Base-by-base conservation (phyloP, 139 green algal species). In the Eudorina sp. region DNA sequence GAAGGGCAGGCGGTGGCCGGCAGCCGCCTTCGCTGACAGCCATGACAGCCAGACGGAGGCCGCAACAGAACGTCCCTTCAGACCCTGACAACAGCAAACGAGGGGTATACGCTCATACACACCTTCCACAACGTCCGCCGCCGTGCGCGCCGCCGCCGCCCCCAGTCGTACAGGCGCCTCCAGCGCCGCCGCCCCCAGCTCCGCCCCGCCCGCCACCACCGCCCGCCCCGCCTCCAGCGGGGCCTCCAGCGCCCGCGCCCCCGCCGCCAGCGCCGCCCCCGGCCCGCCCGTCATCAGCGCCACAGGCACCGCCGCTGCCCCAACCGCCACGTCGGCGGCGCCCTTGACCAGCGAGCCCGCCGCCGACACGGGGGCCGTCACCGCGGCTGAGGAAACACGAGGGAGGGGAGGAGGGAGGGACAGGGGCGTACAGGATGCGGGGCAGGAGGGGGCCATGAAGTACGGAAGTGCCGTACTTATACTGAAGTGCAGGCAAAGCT, bases 191-290 rank as follows among this genome's bases (percentile, higher is more conserved):
- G 81, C 81, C 3, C 81, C 81, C 81, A 87, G 60, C 81, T 31
- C 81, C 43, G 45, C 64, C 9, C 62, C 81, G 45, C 81, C 81
- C 45, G 29, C 14, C 62, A 87, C 81, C 64, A 38, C 6, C 62
- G 81, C 81, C 31, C 31, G 8, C 2, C 81, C 81, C 34, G 45
- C 43, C 81, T 87, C 81, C 45, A 87, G 81, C 19, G 81, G 81
- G 11, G 43, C 81, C 81, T 87, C 81, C 81, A 87, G 62, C n/a
- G 64, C 81, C 7, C 64, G n/a, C 5, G 81, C 60, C 2, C 81
- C 81, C 62, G 80, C 80, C 60, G 80, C 80, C 80, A 86, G 1
- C 43, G 80, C 80, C 62, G 81, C 81, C 31, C 62, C 81, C 64
- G 81, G 81, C 11, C 81, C 81, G 38, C 62, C 81, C 31, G 81